Conservation (phyloP, 768 basidiomycete genomes). For the Tylopilus sp. region DNA sequence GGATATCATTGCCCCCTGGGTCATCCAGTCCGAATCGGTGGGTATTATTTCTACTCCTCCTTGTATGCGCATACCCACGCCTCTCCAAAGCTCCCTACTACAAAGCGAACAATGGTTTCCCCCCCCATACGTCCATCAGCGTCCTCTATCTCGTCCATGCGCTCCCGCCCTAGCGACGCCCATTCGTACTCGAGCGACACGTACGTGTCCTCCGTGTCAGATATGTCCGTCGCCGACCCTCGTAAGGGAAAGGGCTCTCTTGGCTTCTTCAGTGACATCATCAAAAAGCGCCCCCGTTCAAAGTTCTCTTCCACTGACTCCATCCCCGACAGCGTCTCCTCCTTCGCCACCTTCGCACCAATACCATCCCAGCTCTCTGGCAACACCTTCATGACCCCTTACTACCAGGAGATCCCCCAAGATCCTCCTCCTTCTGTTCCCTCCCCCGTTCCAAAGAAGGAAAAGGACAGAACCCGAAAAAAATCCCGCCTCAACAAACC, state of each 20-base stretch:
- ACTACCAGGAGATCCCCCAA: not conserved
- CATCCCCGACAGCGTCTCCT: slow-evolving; percentile 23
- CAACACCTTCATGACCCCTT: slow-evolving; percentile 16
- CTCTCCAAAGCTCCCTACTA: slow-evolving; percentile 4
- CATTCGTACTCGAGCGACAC: slow-evolving; percentile 26
- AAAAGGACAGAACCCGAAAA: slow-evolving; percentile 20
- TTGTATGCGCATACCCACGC: slow-evolving; percentile 8
- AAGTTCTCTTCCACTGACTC: slow-evolving; percentile 37
- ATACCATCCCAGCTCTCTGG: slow-evolving; percentile 30
- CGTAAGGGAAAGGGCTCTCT: slow-evolving; percentile 51
- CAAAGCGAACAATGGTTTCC: slow-evolving; percentile 23
- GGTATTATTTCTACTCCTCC: not conserved
- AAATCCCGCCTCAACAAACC: slow-evolving; percentile 23
- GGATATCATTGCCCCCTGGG: slow-evolving; percentile 25
- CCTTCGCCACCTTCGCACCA: slow-evolving; percentile 39
- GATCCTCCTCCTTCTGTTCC: slow-evolving; percentile 6
- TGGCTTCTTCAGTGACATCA: slow-evolving; percentile 38
- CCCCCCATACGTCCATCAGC: slow-evolving; percentile 30
- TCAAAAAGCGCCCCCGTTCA: slow-evolving; percentile 39
- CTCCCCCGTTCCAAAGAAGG: slow-evolving; percentile 24
- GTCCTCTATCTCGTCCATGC: slow-evolving; percentile 32
- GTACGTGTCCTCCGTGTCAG: slow-evolving; percentile 30
- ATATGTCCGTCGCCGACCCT: slow-evolving; percentile 32
- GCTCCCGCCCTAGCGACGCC: slow-evolving; percentile 30
- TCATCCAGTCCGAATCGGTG: slow-evolving; percentile 9